Base-by-base conservation (phyloP, 805 yeast species). In the Lipomyces mesembrius region DNA sequence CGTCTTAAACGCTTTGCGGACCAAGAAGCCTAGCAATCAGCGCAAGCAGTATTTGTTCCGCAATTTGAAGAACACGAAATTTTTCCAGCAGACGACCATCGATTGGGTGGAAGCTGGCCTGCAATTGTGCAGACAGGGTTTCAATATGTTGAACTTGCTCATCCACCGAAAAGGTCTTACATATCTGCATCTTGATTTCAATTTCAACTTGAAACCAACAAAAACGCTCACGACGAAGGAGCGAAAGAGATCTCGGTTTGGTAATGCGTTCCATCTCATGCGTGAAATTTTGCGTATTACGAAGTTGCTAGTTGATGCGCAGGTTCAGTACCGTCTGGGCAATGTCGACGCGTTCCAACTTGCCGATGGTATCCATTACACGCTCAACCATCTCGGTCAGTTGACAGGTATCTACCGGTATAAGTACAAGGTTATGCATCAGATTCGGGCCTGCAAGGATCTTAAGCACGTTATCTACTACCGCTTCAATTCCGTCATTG, bases 91-190 rank as follows among this genome's bases (percentile, higher is more conserved):
- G 73, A 94, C 99, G 0, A 84, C 93, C 0, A 88, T 95, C 60
- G 99, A 95, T 77, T 95, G 99, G 99, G 95, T 94, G 2, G 99
- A 95, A 77, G 99, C 98, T 0, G 99, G 98, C 35, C 80, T 95
- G 65, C 98, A 95, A 78, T 87, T 95, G 2, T 90, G 97, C 74
- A 85, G 87, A 51, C 99, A 95, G 78, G 99, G 99, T 2, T 91
- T 88, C 77, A 94, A 92, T 73, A 93, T 94, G 96, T 82, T 95
- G 58, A 93, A 92, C 77, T 79, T 95, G 46, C 81, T 95, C 71
- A 92, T 95, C 60, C 98, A 95, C 77, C 85, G 92, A 74, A 88
- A 90, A 72, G 98, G 98, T 0, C 80, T 95, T 49, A 92, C 97
- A 0, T 95, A 92, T 75, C 80, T 95, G 67, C 99, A 95, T 80